Percentiles rank a stretch among this genome's conserved stretches.
These are phyloP conservation scores for Colletotrichum echinochloae DNA, from an alignment of 2,329 filamentous ascomycete genomes.

Conservation along the genomic window DNA sequence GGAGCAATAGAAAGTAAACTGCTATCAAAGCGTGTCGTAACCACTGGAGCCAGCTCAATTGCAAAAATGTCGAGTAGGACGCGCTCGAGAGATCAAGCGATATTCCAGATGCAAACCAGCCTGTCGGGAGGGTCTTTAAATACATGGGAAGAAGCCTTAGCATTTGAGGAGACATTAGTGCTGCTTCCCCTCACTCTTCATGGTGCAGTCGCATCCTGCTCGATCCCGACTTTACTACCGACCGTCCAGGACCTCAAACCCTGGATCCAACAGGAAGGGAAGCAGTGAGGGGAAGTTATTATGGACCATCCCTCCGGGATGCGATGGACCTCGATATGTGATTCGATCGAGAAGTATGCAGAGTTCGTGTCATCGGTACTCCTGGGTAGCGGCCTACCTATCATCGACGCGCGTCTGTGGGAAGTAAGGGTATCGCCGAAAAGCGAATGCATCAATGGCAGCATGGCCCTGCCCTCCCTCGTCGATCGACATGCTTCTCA, in stretches of 20 bases:
- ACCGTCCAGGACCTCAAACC: constrained; percentile 29
- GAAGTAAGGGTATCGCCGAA: constrained; percentile 25
- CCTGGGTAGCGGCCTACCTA: constrained; percentile 32
- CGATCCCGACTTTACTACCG: constrained; percentile 39
- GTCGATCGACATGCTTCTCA: constrained; percentile 36
- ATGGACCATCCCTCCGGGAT: constrained; percentile 29
- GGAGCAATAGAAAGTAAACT: neutral
- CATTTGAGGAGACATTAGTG: constrained; percentile 11
- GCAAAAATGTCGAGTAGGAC: constrained; percentile 18
- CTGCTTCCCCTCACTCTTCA: constrained; percentile 3
- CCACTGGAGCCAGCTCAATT: constrained; percentile 26
- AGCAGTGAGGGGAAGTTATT: constrained; percentile 24
- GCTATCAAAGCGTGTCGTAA: constrained; percentile 22
- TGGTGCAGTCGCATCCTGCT: constrained; percentile 15
- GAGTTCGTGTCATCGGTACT: constrained; percentile 35
- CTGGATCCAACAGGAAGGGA: constrained; percentile 25
- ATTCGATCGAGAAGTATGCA: constrained; percentile 31
- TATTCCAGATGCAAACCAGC: constrained; percentile 7
- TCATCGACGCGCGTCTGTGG: constrained; percentile 36
- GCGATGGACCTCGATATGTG: constrained; percentile 12
- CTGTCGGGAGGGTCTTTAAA: constrained; percentile 31
- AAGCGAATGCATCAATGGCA: constrained; percentile 33
- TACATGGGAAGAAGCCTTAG: constrained; percentile 18
- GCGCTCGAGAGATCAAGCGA: neutral
- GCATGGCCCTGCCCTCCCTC: constrained; percentile 28